A percentile compares a stretch with the other conserved stretches of the same genome.
Evolutionary conservation across 1,139 yeast species (phyloP).

Genomic region (Magnusiomyces suaveolens): DNA sequence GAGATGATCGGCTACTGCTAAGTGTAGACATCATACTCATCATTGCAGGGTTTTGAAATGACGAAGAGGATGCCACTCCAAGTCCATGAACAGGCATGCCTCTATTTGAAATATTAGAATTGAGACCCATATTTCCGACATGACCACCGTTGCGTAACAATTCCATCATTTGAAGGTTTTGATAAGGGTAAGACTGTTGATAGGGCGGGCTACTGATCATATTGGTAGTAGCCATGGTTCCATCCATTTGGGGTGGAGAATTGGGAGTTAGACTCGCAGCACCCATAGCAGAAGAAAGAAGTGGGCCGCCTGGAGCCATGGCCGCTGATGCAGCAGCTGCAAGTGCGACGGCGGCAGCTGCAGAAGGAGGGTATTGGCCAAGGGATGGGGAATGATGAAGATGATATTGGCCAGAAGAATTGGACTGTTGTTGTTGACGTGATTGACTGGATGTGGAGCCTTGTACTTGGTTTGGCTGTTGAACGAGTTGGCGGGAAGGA

Average conservation of each 20-base stretch:
- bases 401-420: background rate
- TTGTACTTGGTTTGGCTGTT: conserved; percentile 9
- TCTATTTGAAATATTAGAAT: background rate
- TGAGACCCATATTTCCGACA: too few relatives aligned
- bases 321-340: background rate
- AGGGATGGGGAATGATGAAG: background rate
- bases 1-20: background rate
- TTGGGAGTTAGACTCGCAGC: background rate
- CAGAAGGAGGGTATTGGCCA: background rate
- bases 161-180: background rate
- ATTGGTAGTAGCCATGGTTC: background rate
- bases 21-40: background rate
- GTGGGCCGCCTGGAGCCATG: background rate
- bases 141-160: background rate
- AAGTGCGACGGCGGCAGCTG: background rate
- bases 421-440: background rate
- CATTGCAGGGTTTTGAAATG: background rate
- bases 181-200: background rate
- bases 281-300: background rate
- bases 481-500: conserved; percentile 28
- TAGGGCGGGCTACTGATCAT: background rate
- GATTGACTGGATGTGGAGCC: too few relatives aligned
- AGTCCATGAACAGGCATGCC: too few relatives aligned
- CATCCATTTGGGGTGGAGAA: background rate
- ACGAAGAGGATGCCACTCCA: background rate